Conservation (phyloP, 1,284 basidiomycete genomes). For the Lentinus polychrous region DNA sequence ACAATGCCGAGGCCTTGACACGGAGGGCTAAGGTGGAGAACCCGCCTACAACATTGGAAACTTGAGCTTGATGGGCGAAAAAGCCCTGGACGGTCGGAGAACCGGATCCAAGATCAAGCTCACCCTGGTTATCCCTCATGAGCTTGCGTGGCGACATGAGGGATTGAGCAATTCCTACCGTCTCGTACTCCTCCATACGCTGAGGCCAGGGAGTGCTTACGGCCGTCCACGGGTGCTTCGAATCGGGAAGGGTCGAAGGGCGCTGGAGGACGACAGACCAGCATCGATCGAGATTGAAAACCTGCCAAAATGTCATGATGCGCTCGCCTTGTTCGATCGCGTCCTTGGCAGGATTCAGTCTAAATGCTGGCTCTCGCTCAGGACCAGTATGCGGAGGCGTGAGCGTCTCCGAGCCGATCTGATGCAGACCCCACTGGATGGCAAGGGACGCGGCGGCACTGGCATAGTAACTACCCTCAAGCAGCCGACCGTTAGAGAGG, state of each 20-base stretch:
- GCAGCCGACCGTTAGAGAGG: constrained; percentile 60
- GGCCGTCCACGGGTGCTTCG: constrained; percentile 28
- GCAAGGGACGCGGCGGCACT: constrained; percentile 61
- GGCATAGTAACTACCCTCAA: constrained; percentile 69
- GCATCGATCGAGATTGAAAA: constrained; percentile 35
- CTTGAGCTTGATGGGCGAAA: constrained; percentile 44
- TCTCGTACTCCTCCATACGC: constrained; percentile 28
- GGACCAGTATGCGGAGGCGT: constrained; percentile 23
- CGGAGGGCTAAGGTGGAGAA: constrained; percentile 59
- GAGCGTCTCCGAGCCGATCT: constrained; percentile 30
- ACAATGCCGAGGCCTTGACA: constrained; percentile 69
- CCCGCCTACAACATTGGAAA: constrained; percentile 39
- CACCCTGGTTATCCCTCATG: constrained; percentile 36
- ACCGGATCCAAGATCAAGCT: constrained; percentile 39
- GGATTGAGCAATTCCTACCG: constrained; percentile 16
- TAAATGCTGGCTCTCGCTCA: constrained; percentile 34
- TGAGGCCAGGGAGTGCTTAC: constrained; percentile 36
- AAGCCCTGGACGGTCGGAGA: constrained; percentile 56
- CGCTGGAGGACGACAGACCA: constrained; percentile 34
- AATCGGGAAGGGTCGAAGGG: constrained; percentile 33
- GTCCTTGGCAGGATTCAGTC: constrained; percentile 49
- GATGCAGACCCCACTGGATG: constrained; percentile 60
- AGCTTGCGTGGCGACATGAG: not conserved
- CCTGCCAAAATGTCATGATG: constrained; percentile 37
- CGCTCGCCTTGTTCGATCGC: constrained; percentile 38